These are phyloP conservation scores for Fusarium newnesense DNA, from an alignment of 2,329 filamentous ascomycete species.

Conservation along the genomic window DNA sequence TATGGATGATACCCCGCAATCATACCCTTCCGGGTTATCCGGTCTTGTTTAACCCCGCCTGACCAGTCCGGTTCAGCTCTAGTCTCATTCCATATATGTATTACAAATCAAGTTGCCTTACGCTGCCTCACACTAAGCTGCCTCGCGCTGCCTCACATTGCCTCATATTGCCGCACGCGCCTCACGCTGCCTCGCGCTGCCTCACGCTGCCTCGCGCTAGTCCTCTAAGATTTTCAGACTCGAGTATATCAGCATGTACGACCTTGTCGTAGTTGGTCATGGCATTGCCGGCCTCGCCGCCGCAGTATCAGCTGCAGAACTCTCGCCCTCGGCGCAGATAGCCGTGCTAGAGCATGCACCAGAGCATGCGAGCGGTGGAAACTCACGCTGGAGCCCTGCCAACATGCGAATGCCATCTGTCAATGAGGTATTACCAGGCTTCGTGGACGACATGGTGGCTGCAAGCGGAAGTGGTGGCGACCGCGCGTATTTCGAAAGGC, in stretches of 20 bases:
- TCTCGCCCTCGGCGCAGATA: slow-evolving; percentile 17
- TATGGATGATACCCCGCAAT: too few species aligned
- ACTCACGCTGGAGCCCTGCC: slow-evolving; percentile 23
- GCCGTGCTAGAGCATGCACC: slow-evolving; percentile 21
- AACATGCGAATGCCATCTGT: slow-evolving; percentile 24
- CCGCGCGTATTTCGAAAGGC: background rate
- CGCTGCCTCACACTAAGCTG: too few species aligned
- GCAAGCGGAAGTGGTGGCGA: background rate
- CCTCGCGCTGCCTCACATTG: too few species aligned
- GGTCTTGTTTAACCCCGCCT: too few species aligned
- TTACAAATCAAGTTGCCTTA: too few species aligned
- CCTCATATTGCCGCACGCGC: too few species aligned
- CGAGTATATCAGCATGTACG: slow-evolving; percentile 22
- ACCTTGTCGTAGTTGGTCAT: slow-evolving; percentile 22
- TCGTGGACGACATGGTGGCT: background rate
- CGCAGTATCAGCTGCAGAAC: slow-evolving; percentile 22
- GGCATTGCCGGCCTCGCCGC: slow-evolving; percentile 20
- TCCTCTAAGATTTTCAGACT: slow-evolving; percentile 24
- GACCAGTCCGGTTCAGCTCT: too few species aligned
- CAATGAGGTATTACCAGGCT: slow-evolving; percentile 11
- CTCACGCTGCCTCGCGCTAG: too few species aligned
- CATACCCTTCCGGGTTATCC: too few species aligned
- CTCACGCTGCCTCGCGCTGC: too few species aligned
- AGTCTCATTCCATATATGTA: too few species aligned
- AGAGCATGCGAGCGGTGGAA: slow-evolving; percentile 19